phyloP scores from a whole-genome alignment of 805 yeast genomes.

The Isabelozyma rhagii region DNA sequence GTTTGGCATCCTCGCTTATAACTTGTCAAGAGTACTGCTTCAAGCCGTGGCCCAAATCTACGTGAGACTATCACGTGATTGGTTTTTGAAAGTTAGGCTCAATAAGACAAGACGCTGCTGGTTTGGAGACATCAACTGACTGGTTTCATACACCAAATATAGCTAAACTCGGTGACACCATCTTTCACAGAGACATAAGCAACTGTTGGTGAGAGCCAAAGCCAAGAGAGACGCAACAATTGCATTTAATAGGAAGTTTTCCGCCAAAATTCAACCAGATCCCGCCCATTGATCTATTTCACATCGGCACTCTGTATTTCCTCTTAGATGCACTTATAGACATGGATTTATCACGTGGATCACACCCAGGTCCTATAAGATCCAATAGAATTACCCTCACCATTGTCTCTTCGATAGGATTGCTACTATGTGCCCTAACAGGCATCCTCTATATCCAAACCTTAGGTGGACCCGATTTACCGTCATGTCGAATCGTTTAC shows the following conservation, averaged over 20 bases:
- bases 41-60: too few species aligned
- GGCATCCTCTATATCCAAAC: constrained; percentile 12
- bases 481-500: constrained; percentile 61
- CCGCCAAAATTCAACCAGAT: not conserved
- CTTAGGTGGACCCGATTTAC: constrained; percentile 28
- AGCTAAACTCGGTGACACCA: too few species aligned
- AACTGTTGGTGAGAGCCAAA: too few species aligned
- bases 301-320: not conserved
- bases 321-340: not conserved
- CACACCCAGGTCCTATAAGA: constrained; percentile 1
- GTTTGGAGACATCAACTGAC: too few species aligned
- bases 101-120: too few species aligned
- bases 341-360: not conserved
- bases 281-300: not conserved
- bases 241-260: not conserved
- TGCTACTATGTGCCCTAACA: constrained; percentile 10
- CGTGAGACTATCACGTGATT: too few species aligned
- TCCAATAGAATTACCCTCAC: constrained; percentile 6
- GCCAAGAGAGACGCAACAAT: not conserved
- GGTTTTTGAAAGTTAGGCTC: too few species aligned
- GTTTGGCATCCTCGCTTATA: too few species aligned
- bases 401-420: constrained; percentile 13
- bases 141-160: too few species aligned
- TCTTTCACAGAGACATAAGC: too few species aligned
- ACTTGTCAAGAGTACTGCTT: too few species aligned